Conservation (phyloP, 169 alveolate species). For the Cyclospora cayetanensis region DNA sequence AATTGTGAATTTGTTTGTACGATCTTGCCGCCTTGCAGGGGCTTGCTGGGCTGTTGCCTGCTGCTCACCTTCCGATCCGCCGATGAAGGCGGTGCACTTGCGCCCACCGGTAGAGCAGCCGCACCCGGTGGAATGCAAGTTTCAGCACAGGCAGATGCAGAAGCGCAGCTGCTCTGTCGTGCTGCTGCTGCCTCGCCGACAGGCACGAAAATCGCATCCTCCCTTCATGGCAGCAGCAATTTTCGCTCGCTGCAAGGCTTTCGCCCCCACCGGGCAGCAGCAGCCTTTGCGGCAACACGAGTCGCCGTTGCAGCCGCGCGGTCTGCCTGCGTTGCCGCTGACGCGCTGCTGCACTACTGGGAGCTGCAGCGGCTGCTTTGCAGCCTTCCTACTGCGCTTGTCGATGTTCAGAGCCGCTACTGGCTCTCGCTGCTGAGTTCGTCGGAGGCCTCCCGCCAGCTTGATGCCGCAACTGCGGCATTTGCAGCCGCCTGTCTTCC, state of each 20-base stretch:
- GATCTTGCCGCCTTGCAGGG: too few species aligned
- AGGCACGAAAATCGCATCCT: not conserved
- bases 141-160: not conserved
- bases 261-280: too few species aligned
- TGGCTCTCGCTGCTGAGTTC: not conserved
- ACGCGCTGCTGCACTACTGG: conserved; percentile 15
- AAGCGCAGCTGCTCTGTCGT: not conserved
- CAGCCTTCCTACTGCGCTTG: not conserved
- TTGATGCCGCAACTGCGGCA: not conserved
- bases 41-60: too few species aligned
- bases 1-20: too few species aligned
- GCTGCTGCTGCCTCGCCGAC: not conserved
- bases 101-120: not conserved
- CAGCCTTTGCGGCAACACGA: not conserved
- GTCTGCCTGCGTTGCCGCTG: not conserved
- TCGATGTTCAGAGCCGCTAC: not conserved
- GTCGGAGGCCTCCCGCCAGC: not conserved
- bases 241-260: too few species aligned
- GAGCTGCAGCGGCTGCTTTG: conserved; percentile 29
- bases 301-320: not conserved
- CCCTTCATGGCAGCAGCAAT: not conserved
- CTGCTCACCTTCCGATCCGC: too few species aligned
- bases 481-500: conserved; percentile 10
- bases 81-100: too few species aligned
- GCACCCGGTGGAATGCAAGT: not conserved